These are phyloP conservation scores for Rhizophagus prolifer DNA, from an alignment of 192 early-diverging fungal species.

Conservation along the genomic window DNA sequence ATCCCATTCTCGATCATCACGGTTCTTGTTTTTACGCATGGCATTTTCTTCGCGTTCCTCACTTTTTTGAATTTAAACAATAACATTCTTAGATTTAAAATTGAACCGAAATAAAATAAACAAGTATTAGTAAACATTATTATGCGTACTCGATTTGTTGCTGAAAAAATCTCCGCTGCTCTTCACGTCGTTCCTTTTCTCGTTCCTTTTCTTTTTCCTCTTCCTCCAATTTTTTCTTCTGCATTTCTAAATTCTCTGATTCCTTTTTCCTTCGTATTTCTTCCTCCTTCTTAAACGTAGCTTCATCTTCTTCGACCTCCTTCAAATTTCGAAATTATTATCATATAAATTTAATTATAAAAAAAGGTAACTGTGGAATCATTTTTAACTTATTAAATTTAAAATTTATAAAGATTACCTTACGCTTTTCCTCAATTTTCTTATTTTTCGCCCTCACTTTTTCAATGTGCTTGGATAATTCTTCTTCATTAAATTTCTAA, in stretches of 20 bases:
- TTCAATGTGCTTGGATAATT: slow-evolving; percentile 4
- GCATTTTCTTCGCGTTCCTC: slow-evolving; percentile 27
- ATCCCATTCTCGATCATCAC: slow-evolving; percentile 29
- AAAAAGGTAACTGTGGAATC: background rate
- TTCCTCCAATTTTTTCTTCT: slow-evolving; percentile 3
- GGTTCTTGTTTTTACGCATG: slow-evolving; percentile 9
- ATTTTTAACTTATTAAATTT: too few species aligned
- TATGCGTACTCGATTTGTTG: background rate
- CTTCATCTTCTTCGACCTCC: slow-evolving; percentile 27
- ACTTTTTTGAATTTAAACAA: background rate
- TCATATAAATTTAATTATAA: background rate
- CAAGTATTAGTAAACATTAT: background rate
- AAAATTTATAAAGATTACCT: background rate
- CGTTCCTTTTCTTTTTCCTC: slow-evolving; percentile 19
- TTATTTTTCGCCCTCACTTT: slow-evolving; percentile 5
- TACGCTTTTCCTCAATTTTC: slow-evolving; percentile 11
- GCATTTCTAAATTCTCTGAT: slow-evolving; percentile 18
- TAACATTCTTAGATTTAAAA: background rate
- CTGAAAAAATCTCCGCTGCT: slow-evolving; percentile 12
- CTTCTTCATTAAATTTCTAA: slow-evolving; percentile 16
- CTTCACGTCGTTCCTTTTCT: background rate
- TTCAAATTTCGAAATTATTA: background rate
- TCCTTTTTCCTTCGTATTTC: slow-evolving; percentile 27
- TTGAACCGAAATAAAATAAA: background rate
- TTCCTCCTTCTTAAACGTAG: background rate